Base-by-base conservation (phyloP, 2,329 filamentous ascomycete species). In the Achaetomium macrosporum region DNA sequence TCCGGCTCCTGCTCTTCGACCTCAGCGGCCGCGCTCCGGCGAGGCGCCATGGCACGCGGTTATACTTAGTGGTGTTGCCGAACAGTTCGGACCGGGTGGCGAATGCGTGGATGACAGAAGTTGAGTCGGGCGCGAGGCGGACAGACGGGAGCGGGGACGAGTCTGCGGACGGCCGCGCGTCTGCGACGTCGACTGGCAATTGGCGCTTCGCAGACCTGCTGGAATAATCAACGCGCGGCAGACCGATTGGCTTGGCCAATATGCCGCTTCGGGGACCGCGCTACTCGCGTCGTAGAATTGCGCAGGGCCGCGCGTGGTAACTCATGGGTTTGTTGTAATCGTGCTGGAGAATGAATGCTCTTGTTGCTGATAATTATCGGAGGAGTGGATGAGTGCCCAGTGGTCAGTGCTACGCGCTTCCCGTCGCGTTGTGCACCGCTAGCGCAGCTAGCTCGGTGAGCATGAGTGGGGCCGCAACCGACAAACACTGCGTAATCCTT, bases 1-100 rank as follows among this genome's bases (percentile, higher is more conserved):
- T 65, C 65, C 29, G 68, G 67, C 61, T 69, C 69, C 56, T 70
- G 68, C 56, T 71, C 68, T 55, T 71, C 70, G 33, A 69, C 68
- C 63, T 72, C 70, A 36, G 62, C 66, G 53, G 64, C 64, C 54
- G 69, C 68, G 58, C 68, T 68, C 58, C 69, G 64, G 47, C 66
- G 70, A 63, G 70, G 69, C 66, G 68, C 69, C 71, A 73, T 73
- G 50, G 57, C 59, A 58, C 53, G 52, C 55, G 50, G 51, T 16
- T 19, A 36, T 43, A 46, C 39, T 19, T 44, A 49, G 50, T 41
- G 41, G 45, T 42, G 35, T 45, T 31, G 35, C 46, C 31, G 20
- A 6, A n/a, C 19, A 33, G 31, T 45, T 30, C 12, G 47, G 17
- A 30, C 16, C 15, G 11, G 31, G 37, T 39, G 19, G n/a, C 16